Evolutionary conservation across 176 grass and related monocot genomes (phyloP).

Genomic region (Ampelocalamus luodianensis): DNA sequence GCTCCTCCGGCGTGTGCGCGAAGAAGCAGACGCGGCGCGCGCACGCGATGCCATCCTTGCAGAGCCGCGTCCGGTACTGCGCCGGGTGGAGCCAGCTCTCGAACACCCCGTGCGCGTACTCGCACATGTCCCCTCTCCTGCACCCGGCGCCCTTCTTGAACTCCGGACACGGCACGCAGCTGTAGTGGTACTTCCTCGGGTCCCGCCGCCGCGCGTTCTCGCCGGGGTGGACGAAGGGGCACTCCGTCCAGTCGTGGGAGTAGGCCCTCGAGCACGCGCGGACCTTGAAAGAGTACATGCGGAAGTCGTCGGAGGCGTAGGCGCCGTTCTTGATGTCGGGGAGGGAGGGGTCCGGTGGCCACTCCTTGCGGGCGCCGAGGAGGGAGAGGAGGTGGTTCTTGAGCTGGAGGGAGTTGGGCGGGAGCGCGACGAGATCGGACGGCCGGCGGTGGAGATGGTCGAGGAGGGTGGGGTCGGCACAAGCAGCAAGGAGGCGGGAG

Average conservation of each 20-base stretch:
- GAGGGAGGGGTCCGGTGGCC: conserved; percentile 69
- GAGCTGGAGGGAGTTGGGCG: conserved; percentile 40
- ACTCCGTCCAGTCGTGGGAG: conserved; percentile 90
- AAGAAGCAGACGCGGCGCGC: conserved; percentile 84
- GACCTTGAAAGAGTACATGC: conserved; percentile 87
- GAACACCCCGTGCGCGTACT: conserved; percentile 90
- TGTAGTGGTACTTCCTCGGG: conserved; percentile 81
- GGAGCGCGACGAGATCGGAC: conserved; percentile 52
- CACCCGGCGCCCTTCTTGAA: conserved; percentile 72
- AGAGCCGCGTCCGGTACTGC: conserved; percentile 74
- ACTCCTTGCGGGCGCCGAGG: conserved; percentile 71
- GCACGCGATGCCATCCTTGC: conserved; percentile 71
- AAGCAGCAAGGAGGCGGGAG: conserved; percentile 56
- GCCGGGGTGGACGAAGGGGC: conserved; percentile 84
- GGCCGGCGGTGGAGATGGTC: conserved; percentile 59
- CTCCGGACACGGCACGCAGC: conserved; percentile 80
- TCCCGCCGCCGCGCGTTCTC: conserved; percentile 85
- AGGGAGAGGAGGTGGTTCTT: conserved; percentile 56
- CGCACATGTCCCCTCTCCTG: conserved; percentile 71
- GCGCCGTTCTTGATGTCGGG: conserved; percentile 84
- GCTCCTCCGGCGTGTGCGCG: conserved; percentile 77
- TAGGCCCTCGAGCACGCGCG: conserved; percentile 76
- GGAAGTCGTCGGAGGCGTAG: conserved; percentile 81
- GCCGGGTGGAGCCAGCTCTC: conserved; percentile 92
- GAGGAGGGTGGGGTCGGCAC: conserved; percentile 53